A percentile compares a stretch with the other conserved stretches of the same genome.
Conservation (phyloP, 805 yeast species). For the Cyberlindnera sargentensis region DNA sequence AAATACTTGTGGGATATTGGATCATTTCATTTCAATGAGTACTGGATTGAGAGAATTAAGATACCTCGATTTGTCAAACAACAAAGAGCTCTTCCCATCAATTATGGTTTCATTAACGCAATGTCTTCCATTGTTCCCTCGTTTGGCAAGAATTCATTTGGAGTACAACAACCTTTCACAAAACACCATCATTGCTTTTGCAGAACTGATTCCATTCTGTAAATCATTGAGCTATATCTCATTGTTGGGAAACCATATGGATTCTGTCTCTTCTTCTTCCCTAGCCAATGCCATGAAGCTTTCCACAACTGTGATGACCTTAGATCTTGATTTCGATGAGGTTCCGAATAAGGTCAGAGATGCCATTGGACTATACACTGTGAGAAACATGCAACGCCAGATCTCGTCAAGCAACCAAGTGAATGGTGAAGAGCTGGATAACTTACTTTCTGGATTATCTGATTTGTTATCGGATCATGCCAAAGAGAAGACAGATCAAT, state of each 20-base stretch:
- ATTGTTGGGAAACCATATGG: slow-evolving; percentile 57
- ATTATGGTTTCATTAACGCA: slow-evolving; percentile 45
- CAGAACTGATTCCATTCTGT: slow-evolving; percentile 69
- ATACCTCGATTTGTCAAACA: slow-evolving; percentile 74
- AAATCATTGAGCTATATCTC: slow-evolving; percentile 59
- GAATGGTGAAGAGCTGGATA: slow-evolving; percentile 36
- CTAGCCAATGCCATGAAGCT: slow-evolving; percentile 59
- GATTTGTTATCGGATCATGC: slow-evolving; percentile 30
- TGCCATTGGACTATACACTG: slow-evolving; percentile 65
- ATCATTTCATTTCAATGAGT: slow-evolving; percentile 37
- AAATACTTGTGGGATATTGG: slow-evolving; percentile 24
- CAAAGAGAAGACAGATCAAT: slow-evolving; percentile 19
- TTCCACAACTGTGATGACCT: slow-evolving; percentile 52
- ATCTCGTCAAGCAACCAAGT: slow-evolving; percentile 23
- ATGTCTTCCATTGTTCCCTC: slow-evolving; percentile 64
- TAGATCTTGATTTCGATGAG: slow-evolving; percentile 56
- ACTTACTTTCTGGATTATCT: slow-evolving; percentile 47
- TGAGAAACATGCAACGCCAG: slow-evolving; percentile 70
- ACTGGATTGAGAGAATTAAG: slow-evolving; percentile 52
- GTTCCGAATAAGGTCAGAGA: slow-evolving; percentile 56
- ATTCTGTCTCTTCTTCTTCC: slow-evolving; percentile 54
- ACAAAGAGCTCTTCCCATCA: slow-evolving; percentile 60
- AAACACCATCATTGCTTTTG: slow-evolving; percentile 50
- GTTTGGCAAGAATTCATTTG: slow-evolving; percentile 58
- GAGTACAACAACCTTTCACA: slow-evolving; percentile 60